A percentile compares a stretch with the other conserved stretches of the same genome.
phyloP scores from a whole-genome alignment of 192 early-diverging fungal species.

The Lobosporangium transversale region DNA sequence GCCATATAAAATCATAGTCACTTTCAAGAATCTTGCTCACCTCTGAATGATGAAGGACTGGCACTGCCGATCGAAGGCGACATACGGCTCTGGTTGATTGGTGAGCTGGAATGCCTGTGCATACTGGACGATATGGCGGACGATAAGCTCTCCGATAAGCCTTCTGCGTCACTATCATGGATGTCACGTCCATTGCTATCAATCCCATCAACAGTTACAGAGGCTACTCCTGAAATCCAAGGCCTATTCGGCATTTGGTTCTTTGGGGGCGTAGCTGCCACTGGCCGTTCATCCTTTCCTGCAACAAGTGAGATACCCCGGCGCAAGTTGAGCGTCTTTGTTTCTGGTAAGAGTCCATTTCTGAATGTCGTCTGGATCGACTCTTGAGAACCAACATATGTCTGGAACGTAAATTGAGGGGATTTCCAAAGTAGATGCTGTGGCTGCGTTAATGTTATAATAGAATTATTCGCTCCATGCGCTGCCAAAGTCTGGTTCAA shows the following conservation, averaged over 20 bases:
- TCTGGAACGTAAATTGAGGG: constrained; percentile 63
- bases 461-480: constrained; percentile 21
- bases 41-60: constrained; percentile 43
- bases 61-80: constrained; percentile 37
- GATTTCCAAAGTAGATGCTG: constrained; percentile 58
- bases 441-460: constrained; percentile 44
- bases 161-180: constrained; percentile 44
- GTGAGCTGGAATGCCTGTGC: constrained; percentile 25
- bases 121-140: constrained; percentile 29
- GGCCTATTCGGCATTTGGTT: constrained; percentile 38
- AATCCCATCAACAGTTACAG: constrained; percentile 17
- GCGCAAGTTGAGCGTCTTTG: constrained; percentile 56
- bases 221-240: constrained; percentile 26
- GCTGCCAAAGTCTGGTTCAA: constrained; percentile 44
- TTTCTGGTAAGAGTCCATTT: constrained; percentile 51
- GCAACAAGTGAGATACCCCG: constrained; percentile 53
- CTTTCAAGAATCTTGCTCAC: no score
- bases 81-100: constrained; percentile 48
- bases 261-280: constrained; percentile 7
- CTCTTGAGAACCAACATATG: constrained; percentile 47
- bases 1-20: no score
- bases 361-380: constrained; percentile 39
- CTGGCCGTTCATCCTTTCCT: constrained; percentile 50
- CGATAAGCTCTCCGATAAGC: constrained; percentile 33
- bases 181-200: constrained; percentile 25